These are phyloP conservation scores for Aspergillus tubingensis DNA, from an alignment of 2,329 filamentous ascomycete species.

Conservation along the genomic window DNA sequence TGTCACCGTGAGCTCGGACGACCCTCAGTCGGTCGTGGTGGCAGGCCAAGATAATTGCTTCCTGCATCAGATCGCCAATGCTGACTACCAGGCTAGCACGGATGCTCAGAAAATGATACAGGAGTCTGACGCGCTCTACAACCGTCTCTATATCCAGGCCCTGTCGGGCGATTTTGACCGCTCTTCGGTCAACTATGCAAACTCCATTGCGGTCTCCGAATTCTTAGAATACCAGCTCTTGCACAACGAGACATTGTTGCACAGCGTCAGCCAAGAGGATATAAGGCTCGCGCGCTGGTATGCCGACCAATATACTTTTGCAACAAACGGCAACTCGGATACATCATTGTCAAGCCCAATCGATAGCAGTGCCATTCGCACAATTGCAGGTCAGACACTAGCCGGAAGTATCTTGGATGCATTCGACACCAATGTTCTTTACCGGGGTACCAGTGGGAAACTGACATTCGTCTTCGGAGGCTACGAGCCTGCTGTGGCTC, in stretches of 20 bases:
- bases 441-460: conserved; percentile 42
- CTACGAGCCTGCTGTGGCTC: conserved; percentile 52
- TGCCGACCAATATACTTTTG: conserved; percentile 53
- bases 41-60: conserved; percentile 52
- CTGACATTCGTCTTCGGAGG: conserved; percentile 54
- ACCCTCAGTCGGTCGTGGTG: conserved; percentile 55
- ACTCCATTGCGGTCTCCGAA: conserved; percentile 58
- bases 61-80: conserved; percentile 36
- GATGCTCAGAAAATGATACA: conserved; percentile 44
- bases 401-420: conserved; percentile 41
- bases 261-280: conserved; percentile 33
- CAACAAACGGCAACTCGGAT: conserved; percentile 49
- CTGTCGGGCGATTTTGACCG: conserved; percentile 46
- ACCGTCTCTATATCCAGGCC: conserved; percentile 44
- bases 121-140: conserved; percentile 49
- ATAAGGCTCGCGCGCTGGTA: conserved; percentile 44
- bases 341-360: conserved; percentile 26
- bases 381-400: conserved; percentile 48
- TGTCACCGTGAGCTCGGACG: conserved; percentile 44
- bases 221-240: conserved; percentile 56
- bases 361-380: conserved; percentile 33
- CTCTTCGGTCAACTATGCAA: conserved; percentile 49
- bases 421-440: conserved; percentile 42
- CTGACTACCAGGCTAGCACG: conserved; percentile 45
- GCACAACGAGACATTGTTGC: conserved; percentile 52